These are phyloP conservation scores for Cyberlindnera bimundalis DNA, from an alignment of 805 yeast genomes.

Conservation along the genomic window DNA sequence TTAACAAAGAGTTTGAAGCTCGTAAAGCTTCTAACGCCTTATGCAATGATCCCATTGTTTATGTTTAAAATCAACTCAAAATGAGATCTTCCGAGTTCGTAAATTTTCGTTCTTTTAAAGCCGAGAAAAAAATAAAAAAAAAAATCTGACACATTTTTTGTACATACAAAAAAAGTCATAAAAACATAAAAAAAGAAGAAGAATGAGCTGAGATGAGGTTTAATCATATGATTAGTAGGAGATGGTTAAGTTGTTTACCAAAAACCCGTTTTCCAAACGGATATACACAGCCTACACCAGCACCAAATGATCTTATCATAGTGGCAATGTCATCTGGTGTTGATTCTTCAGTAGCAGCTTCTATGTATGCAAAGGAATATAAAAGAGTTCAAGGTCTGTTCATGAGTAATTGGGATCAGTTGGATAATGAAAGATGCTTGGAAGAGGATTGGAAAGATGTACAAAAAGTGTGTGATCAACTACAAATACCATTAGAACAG, in stretches of 20 bases:
- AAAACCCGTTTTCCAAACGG: conserved; percentile 18
- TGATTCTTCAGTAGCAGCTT: conserved; percentile 88
- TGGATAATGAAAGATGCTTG: conserved; percentile 56
- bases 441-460: conserved; percentile 92
- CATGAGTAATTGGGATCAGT: conserved; percentile 72
- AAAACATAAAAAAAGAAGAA: not conserved
- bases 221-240: not conserved
- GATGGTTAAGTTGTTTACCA: not conserved
- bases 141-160: not conserved
- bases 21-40: conserved; percentile 5
- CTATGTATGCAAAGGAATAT: conserved; percentile 51
- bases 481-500: conserved; percentile 67
- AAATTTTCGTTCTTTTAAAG: too few relatives aligned
- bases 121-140: not conserved
- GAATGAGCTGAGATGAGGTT: not conserved
- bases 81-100: too few relatives aligned
- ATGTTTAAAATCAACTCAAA: too few relatives aligned
- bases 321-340: conserved; percentile 98
- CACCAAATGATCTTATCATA: conserved; percentile 53
- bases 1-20: not conserved
- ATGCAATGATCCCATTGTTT: not conserved
- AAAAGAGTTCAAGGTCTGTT: conserved; percentile 74
- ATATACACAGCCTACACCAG: conserved; percentile 43
- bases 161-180: not conserved
- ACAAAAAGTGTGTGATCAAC: conserved; percentile 51